phyloP scores from a whole-genome alignment of 106 monocot species.

The Phalaenopsis aphrodite region DNA sequence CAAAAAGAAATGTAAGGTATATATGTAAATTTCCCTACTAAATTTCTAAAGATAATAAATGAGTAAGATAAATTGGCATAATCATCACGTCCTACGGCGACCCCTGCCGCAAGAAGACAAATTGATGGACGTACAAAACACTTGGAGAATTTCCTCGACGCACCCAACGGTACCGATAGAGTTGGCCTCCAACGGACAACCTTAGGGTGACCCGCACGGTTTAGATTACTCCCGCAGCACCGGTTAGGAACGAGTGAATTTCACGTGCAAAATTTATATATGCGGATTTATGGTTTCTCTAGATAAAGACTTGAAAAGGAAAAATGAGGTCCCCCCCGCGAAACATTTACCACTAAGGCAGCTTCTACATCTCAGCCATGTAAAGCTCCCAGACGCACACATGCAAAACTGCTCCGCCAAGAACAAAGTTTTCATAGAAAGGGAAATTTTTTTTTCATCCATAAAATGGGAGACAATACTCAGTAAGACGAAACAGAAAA shows the following conservation, averaged over 20 bases:
- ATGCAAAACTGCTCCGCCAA: neutral
- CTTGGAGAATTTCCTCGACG: neutral
- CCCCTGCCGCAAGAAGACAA: no score
- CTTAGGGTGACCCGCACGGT: neutral
- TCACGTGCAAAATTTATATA: no score
- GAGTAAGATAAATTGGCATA: no score
- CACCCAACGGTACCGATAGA: neutral
- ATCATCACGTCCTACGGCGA: no score
- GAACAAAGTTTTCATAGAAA: neutral
- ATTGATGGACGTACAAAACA: no score
- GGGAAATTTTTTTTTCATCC: neutral
- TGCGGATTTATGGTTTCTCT: no score
- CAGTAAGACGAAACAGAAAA: neutral
- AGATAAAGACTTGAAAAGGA: neutral
- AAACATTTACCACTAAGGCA: neutral
- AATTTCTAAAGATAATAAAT: no score
- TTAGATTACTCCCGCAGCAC: neutral
- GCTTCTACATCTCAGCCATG: neutral
- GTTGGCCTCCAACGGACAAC: neutral
- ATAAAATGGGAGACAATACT: neutral
- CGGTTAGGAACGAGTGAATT: neutral
- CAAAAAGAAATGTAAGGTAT: no score
- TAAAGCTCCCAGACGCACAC: neutral
- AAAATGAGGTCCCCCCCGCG: neutral
- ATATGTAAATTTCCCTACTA: no score